Conservation (phyloP, 352 stramenopile species). For the Pythium periplocum region DNA sequence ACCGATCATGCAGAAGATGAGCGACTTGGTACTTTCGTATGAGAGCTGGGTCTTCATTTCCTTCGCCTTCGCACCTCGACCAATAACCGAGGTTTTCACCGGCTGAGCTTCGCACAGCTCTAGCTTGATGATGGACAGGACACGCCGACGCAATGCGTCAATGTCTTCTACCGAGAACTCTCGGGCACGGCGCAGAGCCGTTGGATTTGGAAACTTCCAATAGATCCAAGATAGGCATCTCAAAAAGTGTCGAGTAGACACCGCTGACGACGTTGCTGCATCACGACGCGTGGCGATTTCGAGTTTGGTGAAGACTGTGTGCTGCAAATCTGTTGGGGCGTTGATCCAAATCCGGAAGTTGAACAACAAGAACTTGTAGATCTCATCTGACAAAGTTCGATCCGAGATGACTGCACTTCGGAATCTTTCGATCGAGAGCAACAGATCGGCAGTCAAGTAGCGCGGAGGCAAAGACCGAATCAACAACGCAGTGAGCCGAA, state of each 20-base stretch:
- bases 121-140: conserved; percentile 75
- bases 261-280: conserved; percentile 55
- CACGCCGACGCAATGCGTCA: conserved; percentile 48
- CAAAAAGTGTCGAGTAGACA: conserved; percentile 76
- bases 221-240: conserved; percentile 84
- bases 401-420: conserved; percentile 75
- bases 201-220: conserved; percentile 41
- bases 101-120: conserved; percentile 69
- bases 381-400: conserved; percentile 70
- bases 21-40: conserved; percentile 72
- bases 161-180: conserved; percentile 55
- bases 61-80: conserved; percentile 45
- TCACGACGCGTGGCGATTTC: conserved; percentile 75
- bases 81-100: conserved; percentile 53
- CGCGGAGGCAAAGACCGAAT: conserved; percentile 56
- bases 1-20: conserved; percentile 86
- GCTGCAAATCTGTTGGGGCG: conserved; percentile 58
- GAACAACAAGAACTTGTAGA: conserved; percentile 81
- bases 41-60: conserved; percentile 73
- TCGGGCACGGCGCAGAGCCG: conserved; percentile 42
- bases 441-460: conserved; percentile 63
- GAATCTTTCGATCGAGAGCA: conserved; percentile 68
- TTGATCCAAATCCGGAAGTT: conserved; percentile 86
- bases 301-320: conserved; percentile 75
- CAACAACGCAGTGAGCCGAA: conserved; percentile 63